Evolutionary conservation across 2,329 filamentous ascomycete species (phyloP).

Genomic region (Colletotrichum sp.): DNA sequence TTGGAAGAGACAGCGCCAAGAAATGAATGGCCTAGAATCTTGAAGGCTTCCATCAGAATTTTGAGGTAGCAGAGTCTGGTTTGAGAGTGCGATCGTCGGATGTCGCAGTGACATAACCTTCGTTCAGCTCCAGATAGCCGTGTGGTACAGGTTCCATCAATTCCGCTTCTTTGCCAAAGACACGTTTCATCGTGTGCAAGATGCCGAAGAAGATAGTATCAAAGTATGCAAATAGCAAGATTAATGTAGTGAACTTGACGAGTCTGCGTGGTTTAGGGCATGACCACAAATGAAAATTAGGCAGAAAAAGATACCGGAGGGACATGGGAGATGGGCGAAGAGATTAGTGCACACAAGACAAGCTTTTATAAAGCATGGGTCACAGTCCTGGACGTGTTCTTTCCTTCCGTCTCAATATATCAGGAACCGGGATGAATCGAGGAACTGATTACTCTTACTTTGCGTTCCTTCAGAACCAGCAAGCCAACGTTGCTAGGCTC

Average conservation of each 20-base stretch:
- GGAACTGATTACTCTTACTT: no score
- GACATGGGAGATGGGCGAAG: rapidly evolving
- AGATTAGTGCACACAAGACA: rapidly evolving
- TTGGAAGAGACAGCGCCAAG: background rate
- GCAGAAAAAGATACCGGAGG: no score
- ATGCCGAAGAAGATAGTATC: rapidly evolving
- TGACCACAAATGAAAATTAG: rapidly evolving
- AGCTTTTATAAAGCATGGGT: rapidly evolving
- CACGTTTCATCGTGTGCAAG: background rate
- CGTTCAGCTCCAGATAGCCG: background rate
- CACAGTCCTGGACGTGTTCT: rapidly evolving
- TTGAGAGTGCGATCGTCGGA: background rate
- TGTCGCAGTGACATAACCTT: background rate
- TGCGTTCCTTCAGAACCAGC: no score
- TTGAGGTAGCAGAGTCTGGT: background rate
- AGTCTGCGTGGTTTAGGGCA: no score
- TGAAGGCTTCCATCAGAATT: rapidly evolving
- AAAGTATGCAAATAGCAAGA: background rate
- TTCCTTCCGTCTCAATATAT: no score
- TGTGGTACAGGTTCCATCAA: background rate
- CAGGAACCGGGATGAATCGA: no score
- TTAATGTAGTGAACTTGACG: no score
- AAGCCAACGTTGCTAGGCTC: no score
- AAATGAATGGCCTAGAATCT: background rate
- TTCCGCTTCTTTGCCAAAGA: background rate